Conservation (phyloP, 129 eudicot genomes). For the Silybum marianum region DNA sequence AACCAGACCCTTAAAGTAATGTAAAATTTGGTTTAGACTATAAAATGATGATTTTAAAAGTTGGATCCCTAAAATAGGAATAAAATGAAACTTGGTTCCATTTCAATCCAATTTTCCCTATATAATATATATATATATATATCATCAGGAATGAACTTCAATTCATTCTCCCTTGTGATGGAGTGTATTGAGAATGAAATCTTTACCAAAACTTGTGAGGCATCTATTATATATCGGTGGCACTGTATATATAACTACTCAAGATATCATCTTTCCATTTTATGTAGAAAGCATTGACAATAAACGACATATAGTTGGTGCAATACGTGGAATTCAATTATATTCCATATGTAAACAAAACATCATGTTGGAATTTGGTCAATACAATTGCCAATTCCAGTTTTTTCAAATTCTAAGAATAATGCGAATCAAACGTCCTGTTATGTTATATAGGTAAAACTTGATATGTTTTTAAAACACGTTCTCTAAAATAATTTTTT, state of each 20-base stretch:
- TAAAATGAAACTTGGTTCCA: too few relatives aligned
- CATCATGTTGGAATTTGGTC: not conserved
- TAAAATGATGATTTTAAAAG: too few relatives aligned
- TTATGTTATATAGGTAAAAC: not conserved
- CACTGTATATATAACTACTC: not conserved
- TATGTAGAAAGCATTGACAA: not conserved
- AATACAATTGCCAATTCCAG: not conserved
- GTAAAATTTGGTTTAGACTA: too few relatives aligned
- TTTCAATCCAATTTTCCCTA: too few relatives aligned
- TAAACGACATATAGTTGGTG: not conserved
- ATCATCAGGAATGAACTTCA: too few relatives aligned
- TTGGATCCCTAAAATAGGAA: too few relatives aligned
- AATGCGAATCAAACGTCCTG: not conserved
- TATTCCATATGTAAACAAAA: not conserved
- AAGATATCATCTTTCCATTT: not conserved
- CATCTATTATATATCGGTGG: not conserved
- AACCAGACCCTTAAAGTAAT: too few relatives aligned
- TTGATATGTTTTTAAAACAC: too few relatives aligned
- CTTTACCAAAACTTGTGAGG: not conserved
- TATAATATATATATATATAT: too few relatives aligned
- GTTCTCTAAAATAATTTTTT: not conserved
- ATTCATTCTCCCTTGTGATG: too few relatives aligned
- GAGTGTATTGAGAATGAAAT: not conserved
- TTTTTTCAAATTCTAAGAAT: not conserved
- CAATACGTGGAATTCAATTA: not conserved